Evolutionary conservation across 2,329 filamentous ascomycete species (phyloP).

Genomic region (Fusarium pseudoanthophilum): DNA sequence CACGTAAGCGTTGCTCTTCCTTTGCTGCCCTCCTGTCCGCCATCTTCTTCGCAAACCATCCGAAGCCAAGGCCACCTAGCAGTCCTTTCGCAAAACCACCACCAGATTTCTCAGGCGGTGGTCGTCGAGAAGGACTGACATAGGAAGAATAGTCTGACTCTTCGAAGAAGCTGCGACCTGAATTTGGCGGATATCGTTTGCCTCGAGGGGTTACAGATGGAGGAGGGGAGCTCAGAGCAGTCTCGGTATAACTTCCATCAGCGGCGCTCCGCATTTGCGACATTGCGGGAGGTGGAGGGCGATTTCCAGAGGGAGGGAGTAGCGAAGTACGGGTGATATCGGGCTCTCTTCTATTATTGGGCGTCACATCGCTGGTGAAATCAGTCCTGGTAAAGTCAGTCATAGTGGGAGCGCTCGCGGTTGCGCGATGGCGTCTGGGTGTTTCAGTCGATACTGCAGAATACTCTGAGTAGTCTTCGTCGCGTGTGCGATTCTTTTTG

Average conservation of each 20-base stretch:
- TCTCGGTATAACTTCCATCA: slow-evolving; percentile 58
- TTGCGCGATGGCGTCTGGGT: slow-evolving; percentile 60
- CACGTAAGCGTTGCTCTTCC: slow-evolving; percentile 59
- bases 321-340: slow-evolving; percentile 53
- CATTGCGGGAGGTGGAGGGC: slow-evolving; percentile 49
- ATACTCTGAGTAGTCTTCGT: slow-evolving; percentile 73
- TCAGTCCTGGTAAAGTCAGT: slow-evolving; percentile 56
- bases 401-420: slow-evolving; percentile 51
- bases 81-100: slow-evolving; percentile 67
- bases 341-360: slow-evolving; percentile 43
- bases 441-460: slow-evolving; percentile 72
- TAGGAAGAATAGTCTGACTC: slow-evolving; percentile 70
- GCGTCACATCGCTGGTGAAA: slow-evolving; percentile 45
- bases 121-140: slow-evolving; percentile 70
- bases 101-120: slow-evolving; percentile 56
- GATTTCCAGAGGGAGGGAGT: slow-evolving; percentile 59
- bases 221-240: slow-evolving; percentile 49
- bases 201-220: slow-evolving; percentile 59
- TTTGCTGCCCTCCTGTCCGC: slow-evolving; percentile 63
- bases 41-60: slow-evolving; percentile 74
- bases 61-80: slow-evolving; percentile 71
- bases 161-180: slow-evolving; percentile 57
- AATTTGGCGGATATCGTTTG: slow-evolving; percentile 57
- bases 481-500: slow-evolving; percentile 59
- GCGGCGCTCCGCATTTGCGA: slow-evolving; percentile 61